Percentiles rank a stretch among this genome's conserved stretches.
Evolutionary conservation across 495 filamentous ascomycete genomes (phyloP).

Genomic region (Penicillium angulare): DNA sequence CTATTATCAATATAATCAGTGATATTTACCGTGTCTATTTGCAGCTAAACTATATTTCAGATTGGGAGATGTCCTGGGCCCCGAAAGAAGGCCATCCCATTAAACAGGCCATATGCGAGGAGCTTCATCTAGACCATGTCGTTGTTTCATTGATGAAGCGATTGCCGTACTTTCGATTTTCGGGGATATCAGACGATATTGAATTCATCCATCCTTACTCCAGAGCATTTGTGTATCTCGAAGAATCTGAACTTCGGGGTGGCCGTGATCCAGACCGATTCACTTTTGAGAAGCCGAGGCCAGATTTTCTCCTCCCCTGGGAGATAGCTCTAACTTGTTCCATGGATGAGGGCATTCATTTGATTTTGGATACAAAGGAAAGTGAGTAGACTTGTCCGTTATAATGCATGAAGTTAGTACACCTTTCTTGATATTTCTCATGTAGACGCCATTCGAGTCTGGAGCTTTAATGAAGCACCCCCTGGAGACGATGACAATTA

Average conservation of each 20-base stretch:
- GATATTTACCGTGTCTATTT: background rate
- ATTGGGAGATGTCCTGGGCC: background rate
- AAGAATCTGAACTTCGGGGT: background rate
- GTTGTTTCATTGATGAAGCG: constrained; percentile 2
- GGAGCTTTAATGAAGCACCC: background rate
- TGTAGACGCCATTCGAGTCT: background rate
- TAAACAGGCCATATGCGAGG: background rate
- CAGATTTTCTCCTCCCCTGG: background rate
- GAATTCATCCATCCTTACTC: background rate
- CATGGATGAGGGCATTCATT: background rate
- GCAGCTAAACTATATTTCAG: background rate
- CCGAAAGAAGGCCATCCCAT: background rate
- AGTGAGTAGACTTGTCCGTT: background rate
- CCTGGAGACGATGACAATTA: background rate
- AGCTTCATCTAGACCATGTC: background rate
- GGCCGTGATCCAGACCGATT: background rate
- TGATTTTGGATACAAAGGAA: background rate
- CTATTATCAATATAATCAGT: background rate
- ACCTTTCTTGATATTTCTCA: background rate
- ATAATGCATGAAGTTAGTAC: too few relatives aligned
- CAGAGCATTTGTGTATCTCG: background rate
- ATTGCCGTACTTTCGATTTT: background rate
- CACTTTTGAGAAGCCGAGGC: background rate
- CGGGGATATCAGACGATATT: background rate
- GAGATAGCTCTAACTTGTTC: constrained; percentile 1